Conservation (phyloP, 805 yeast genomes). For the Yarrowia sp. region DNA sequence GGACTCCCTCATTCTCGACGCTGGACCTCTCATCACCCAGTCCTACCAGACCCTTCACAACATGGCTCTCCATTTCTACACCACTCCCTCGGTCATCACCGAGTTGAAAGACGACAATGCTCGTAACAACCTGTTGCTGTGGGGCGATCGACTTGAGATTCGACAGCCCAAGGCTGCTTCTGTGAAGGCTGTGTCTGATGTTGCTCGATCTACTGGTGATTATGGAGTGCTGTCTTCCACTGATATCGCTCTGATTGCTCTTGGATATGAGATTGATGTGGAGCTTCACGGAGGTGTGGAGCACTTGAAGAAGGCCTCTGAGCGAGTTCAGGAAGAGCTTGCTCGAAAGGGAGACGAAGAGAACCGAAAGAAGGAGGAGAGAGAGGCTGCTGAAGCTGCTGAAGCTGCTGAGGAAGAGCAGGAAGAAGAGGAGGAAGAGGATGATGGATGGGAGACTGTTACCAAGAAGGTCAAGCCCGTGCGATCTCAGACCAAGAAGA, state of each 20-base stretch:
- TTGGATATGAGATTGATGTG: slow-evolving; percentile 81
- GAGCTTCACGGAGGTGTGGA: slow-evolving; percentile 47
- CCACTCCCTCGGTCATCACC: slow-evolving; percentile 86
- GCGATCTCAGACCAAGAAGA: not conserved
- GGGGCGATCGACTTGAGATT: slow-evolving; percentile 69
- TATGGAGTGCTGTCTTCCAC: slow-evolving; percentile 80
- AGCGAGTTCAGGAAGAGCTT: not conserved
- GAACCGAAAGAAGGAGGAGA: not conserved
- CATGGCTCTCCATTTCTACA: slow-evolving; percentile 68
- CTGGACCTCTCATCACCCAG: slow-evolving; percentile 90
- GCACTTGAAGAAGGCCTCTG: not conserved
- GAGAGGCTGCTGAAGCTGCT: not conserved
- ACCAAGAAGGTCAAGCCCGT: not conserved
- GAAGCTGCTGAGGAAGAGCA: not conserved
- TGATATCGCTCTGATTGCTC: slow-evolving; percentile 89
- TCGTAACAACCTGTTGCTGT: slow-evolving; percentile 69
- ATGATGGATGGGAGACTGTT: slow-evolving; percentile 29
- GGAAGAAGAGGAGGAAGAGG: not conserved
- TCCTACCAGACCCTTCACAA: slow-evolving; percentile 69
- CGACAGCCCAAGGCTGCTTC: slow-evolving; percentile 73
- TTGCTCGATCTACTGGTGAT: slow-evolving; percentile 90
- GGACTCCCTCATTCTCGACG: slow-evolving; percentile 69
- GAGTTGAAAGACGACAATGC: slow-evolving; percentile 88
- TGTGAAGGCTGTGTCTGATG: slow-evolving; percentile 64
- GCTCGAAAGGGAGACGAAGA: not conserved